phyloP scores from a whole-genome alignment of 192 early-diverging fungal species.

The Backusella parvicylindrica region DNA sequence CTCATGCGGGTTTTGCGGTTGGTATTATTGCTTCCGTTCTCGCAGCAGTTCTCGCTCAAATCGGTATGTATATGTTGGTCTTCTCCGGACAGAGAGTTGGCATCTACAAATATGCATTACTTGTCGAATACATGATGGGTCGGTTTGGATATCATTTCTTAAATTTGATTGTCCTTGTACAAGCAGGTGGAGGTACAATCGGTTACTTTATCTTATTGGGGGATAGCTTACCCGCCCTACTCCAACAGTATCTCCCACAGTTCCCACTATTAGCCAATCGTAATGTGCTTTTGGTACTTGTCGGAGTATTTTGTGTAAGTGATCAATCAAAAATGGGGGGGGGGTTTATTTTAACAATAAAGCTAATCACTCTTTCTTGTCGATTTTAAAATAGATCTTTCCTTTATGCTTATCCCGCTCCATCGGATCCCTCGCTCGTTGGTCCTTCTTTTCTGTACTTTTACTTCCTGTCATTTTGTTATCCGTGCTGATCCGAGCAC shows the following conservation, averaged over 20 bases:
- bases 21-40: conserved; percentile 47
- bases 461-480: conserved; percentile 61
- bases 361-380: background rate
- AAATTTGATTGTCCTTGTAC: conserved; percentile 55
- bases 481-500: conserved; percentile 53
- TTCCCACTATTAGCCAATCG: conserved; percentile 25
- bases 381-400: conserved; percentile 38
- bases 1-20: conserved; percentile 57
- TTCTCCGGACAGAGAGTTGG: conserved; percentile 51
- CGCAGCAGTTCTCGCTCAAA: conserved; percentile 46
- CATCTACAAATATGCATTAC: conserved; percentile 53
- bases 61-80: conserved; percentile 56
- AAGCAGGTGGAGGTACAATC: conserved; percentile 53
- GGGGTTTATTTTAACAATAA: background rate
- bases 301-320: conserved; percentile 25
- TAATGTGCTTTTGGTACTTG: conserved; percentile 32
- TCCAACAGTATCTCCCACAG: conserved; percentile 28
- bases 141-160: conserved; percentile 50
- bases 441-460: conserved; percentile 57
- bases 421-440: conserved; percentile 52
- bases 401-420: conserved; percentile 63
- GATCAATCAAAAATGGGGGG: background rate
- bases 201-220: conserved; percentile 60
- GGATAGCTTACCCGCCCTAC: conserved; percentile 43
- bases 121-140: conserved; percentile 54